Conservation (phyloP, 2,329 filamentous ascomycete genomes). For the Cryphonectria naterciae region DNA sequence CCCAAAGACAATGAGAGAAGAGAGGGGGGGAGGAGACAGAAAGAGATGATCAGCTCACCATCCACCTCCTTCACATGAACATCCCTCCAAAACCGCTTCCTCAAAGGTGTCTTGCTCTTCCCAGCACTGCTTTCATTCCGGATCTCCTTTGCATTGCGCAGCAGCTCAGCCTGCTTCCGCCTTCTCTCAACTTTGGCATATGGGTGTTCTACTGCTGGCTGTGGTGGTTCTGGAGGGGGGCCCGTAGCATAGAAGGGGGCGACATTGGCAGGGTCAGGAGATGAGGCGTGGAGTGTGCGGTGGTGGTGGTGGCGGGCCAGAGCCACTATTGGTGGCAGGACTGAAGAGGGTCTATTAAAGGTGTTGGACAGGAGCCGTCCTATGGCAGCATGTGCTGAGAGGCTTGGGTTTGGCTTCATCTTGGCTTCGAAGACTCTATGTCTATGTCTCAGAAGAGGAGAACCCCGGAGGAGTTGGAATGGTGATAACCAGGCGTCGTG, state of each 20-base stretch:
- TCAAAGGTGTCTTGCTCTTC: constrained; percentile 39
- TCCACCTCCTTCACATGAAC: constrained; percentile 70
- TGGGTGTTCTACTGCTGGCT: constrained; percentile 45
- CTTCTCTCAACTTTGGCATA: constrained; percentile 53
- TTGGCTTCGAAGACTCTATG: neutral
- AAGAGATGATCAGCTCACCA: constrained; percentile 49
- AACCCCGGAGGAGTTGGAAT: neutral
- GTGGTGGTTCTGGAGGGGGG: constrained; percentile 61
- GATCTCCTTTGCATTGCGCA: constrained; percentile 54
- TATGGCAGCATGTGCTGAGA: constrained; percentile 15
- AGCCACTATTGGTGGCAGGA: neutral
- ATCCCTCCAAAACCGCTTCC: constrained; percentile 88
- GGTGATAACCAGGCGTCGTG: neutral
- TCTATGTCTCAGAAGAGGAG: neutral
- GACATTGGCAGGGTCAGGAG: constrained; percentile 49
- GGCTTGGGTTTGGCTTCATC: constrained; percentile 22
- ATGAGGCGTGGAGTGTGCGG: constrained; percentile 35
- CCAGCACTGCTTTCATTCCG: constrained; percentile 37
- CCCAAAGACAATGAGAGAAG: neutral
- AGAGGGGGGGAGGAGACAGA: neutral
- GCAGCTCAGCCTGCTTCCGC: constrained; percentile 57
- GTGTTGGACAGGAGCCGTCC: constrained; percentile 5
- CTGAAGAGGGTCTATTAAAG: neutral
- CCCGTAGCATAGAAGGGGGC: constrained; percentile 59
- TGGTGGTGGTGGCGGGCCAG: constrained; percentile 6